Conservation (phyloP, 2,329 filamentous ascomycete species). For the Stylonectria norvegica region DNA sequence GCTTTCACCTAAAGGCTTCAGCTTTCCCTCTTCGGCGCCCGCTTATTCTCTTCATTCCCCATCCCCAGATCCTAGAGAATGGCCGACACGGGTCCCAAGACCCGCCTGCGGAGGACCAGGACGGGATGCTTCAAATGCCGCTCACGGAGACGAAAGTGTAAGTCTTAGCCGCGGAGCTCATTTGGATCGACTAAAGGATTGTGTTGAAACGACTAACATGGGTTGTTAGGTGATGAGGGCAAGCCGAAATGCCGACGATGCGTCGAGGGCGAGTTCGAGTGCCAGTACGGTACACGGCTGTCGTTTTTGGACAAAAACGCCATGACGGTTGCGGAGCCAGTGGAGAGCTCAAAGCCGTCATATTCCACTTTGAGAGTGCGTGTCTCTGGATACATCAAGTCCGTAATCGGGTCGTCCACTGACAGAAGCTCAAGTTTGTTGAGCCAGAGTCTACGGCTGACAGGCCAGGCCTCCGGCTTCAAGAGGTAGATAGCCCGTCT, state of each 20-base stretch:
- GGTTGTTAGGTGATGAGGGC: conserved; percentile 44
- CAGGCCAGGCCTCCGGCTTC: conserved; percentile 8
- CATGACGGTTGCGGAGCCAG: conserved; percentile 32
- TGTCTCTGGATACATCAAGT: not conserved
- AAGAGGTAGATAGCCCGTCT: conserved; percentile 4
- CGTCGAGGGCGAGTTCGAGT: conserved; percentile 42
- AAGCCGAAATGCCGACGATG: conserved; percentile 50
- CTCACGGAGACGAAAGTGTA: conserved; percentile 47
- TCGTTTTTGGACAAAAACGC: conserved; percentile 49
- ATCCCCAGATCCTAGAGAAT: conserved; percentile 10
- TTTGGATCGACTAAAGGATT: too few relatives aligned
- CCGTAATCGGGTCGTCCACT: not conserved
- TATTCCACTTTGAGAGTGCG: conserved; percentile 23
- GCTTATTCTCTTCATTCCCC: conserved; percentile 4
- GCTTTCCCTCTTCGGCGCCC: conserved; percentile 18
- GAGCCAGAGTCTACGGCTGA: conserved; percentile 15
- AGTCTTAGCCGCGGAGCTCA: conserved; percentile 8
- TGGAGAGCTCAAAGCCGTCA: conserved; percentile 13
- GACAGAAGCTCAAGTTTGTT: conserved; percentile 15
- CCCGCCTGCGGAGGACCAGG: conserved; percentile 32
- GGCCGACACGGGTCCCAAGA: conserved; percentile 18
- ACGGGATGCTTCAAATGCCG: conserved; percentile 49
- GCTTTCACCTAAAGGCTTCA: conserved; percentile 16
- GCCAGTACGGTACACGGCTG: conserved; percentile 45
- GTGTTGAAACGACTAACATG: conserved; percentile 5